phyloP scores from a whole-genome alignment of 2,329 filamentous ascomycete species.

The Nemania sp. region DNA sequence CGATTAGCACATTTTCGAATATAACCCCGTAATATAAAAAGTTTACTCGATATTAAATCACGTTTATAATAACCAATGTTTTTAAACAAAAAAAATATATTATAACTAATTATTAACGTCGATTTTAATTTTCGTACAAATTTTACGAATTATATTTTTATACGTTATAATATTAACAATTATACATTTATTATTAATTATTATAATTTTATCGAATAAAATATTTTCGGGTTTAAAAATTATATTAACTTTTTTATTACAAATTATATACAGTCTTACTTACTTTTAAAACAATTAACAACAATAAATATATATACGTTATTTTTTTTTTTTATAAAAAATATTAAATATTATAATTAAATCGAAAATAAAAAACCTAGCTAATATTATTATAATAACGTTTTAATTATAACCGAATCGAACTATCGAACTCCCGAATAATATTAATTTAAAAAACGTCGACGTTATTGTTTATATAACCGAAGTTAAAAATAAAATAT shows the following conservation, averaged over 20 bases:
- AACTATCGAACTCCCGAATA: neutral
- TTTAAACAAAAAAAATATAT: neutral
- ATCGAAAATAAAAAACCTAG: neutral
- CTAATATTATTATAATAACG: neutral
- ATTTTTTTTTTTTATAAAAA: neutral
- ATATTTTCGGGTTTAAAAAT: neutral
- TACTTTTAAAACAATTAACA: neutral
- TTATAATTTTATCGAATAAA: neutral
- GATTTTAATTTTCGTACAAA: neutral
- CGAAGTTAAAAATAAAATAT: neutral
- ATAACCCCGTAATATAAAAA: neutral
- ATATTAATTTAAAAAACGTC: neutral
- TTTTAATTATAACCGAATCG: neutral
- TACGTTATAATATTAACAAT: neutral
- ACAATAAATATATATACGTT: neutral
- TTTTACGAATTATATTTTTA: neutral
- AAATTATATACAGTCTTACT: neutral
- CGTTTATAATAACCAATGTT: neutral
- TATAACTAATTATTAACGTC: neutral
- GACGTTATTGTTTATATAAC: neutral
- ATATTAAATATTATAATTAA: neutral
- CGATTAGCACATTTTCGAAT: neutral
- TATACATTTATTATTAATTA: neutral
- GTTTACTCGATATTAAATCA: neutral
- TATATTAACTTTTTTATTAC: neutral